Conservation (phyloP, 1,284 basidiomycete species). For the Fomitiporia mediterranea region DNA sequence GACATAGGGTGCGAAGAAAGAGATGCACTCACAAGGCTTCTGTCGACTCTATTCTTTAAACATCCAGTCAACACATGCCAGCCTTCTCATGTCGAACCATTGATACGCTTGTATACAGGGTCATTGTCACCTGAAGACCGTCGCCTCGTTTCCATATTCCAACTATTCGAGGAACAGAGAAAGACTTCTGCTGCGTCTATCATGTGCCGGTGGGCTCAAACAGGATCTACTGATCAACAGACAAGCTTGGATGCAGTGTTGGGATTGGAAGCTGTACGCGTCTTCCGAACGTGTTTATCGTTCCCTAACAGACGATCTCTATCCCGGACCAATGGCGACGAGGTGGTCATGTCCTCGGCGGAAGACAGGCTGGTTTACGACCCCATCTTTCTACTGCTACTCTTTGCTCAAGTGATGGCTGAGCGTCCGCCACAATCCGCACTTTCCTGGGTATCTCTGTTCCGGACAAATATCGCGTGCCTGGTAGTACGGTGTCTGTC, state of each 20-base stretch:
- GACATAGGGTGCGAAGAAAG: slow-evolving; percentile 30
- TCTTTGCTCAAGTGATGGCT: slow-evolving; percentile 61
- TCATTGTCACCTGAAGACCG: slow-evolving; percentile 62
- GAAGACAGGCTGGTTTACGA: slow-evolving; percentile 62
- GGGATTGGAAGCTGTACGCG: slow-evolving; percentile 61
- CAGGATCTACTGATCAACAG: slow-evolving; percentile 37
- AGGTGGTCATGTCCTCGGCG: slow-evolving; percentile 23
- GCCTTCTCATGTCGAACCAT: slow-evolving; percentile 71
- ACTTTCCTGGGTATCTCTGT: slow-evolving; percentile 79
- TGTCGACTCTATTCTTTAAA: slow-evolving; percentile 65
- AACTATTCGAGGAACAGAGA: slow-evolving; percentile 72
- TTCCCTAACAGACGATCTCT: slow-evolving; percentile 63
- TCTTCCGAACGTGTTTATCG: slow-evolving; percentile 69
- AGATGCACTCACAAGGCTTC: slow-evolving; percentile 46
- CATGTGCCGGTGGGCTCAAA: slow-evolving; percentile 57
- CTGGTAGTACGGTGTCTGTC: slow-evolving; percentile 74
- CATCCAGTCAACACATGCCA: slow-evolving; percentile 82
- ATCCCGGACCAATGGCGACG: slow-evolving; percentile 27
- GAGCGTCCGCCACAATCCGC: slow-evolving; percentile 56
- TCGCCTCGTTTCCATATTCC: slow-evolving; percentile 68
- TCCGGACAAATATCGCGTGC: slow-evolving; percentile 77
- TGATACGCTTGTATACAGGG: slow-evolving; percentile 71
- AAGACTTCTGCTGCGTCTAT: slow-evolving; percentile 60
- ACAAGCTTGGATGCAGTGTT: slow-evolving; percentile 62
- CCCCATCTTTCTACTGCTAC: slow-evolving; percentile 70